phyloP scores from a whole-genome alignment of 768 basidiomycete genomes.

The Kwoniella sp. region DNA sequence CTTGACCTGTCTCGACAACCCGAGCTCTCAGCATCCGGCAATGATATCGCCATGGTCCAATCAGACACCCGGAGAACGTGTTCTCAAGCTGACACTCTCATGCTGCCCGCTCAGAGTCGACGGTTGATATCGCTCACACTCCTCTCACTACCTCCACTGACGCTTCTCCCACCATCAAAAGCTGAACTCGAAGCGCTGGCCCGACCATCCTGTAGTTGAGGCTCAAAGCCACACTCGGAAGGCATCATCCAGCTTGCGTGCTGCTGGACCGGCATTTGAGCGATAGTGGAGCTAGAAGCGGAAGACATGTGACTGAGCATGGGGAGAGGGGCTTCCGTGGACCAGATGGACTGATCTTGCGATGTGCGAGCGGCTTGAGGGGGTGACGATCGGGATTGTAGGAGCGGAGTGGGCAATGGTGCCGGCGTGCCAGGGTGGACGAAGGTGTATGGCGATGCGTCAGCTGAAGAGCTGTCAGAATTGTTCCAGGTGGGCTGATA shows the following conservation, averaged over 20 bases:
- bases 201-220: slow-evolving; percentile 1
- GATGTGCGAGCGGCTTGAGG: background rate
- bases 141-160: background rate
- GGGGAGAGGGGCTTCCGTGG: slow-evolving; percentile 10
- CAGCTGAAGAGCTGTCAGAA: background rate
- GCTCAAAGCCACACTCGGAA: slow-evolving; percentile 1
- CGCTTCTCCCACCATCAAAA: background rate
- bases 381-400: background rate
- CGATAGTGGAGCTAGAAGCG: background rate
- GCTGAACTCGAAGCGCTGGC: background rate
- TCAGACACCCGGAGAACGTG: too few relatives aligned
- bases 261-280: background rate
- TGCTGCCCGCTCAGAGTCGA: background rate
- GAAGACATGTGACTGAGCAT: slow-evolving; percentile 10
- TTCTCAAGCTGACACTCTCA: too few relatives aligned
- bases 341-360: slow-evolving; percentile 17
- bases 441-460: background rate
- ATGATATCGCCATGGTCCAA: too few relatives aligned
- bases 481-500: background rate
- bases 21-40: too few relatives aligned
- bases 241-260: slow-evolving; percentile 11
- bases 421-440: background rate
- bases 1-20: background rate
- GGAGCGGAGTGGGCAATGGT: background rate
- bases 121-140: slow-evolving; percentile 13